Evolutionary conservation across 108 stramenopile genomes (phyloP).

Genomic region (Bacterosira constricta): DNA sequence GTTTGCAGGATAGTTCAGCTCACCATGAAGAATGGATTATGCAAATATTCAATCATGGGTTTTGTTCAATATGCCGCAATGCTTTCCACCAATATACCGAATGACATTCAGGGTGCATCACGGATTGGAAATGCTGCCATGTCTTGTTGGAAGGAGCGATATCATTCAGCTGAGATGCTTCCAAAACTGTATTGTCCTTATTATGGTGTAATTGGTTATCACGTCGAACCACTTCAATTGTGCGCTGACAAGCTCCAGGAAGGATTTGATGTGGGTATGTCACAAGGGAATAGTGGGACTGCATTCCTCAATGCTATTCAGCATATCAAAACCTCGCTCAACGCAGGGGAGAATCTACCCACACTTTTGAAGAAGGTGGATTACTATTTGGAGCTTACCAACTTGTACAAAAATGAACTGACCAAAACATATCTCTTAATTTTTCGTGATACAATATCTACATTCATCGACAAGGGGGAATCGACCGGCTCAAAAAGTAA

Average conservation of each 20-base stretch:
- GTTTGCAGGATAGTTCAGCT: slow-evolving; percentile 21
- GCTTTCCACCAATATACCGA: background rate
- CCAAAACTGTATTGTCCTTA: background rate
- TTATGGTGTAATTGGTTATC: slow-evolving; percentile 15
- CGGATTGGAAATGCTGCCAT: slow-evolving; percentile 24
- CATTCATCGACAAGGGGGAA: slow-evolving; percentile 20
- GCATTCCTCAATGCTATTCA: slow-evolving; percentile 16
- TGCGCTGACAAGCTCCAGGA: slow-evolving; percentile 22
- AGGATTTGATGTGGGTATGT: slow-evolving; percentile 25
- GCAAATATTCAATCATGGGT: slow-evolving; percentile 21
- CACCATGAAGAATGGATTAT: slow-evolving; percentile 30
- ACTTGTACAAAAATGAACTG: background rate
- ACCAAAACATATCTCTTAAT: background rate
- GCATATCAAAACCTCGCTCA: slow-evolving; percentile 1
- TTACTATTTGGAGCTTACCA: slow-evolving; percentile 16
- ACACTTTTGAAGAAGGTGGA: slow-evolving; percentile 16
- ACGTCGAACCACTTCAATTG: slow-evolving; percentile 25
- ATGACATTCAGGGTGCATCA: background rate
- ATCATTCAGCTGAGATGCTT: background rate
- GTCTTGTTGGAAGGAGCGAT: slow-evolving; percentile 6
- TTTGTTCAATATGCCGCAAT: slow-evolving; percentile 20
- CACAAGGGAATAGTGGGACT: slow-evolving; percentile 7
- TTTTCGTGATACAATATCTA: slow-evolving; percentile 21
- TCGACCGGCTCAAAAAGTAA: background rate
- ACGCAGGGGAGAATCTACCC: slow-evolving; percentile 20